These are phyloP conservation scores for Fraxinus latifolia DNA, from an alignment of 305 asterid species.

Conservation along the genomic window DNA sequence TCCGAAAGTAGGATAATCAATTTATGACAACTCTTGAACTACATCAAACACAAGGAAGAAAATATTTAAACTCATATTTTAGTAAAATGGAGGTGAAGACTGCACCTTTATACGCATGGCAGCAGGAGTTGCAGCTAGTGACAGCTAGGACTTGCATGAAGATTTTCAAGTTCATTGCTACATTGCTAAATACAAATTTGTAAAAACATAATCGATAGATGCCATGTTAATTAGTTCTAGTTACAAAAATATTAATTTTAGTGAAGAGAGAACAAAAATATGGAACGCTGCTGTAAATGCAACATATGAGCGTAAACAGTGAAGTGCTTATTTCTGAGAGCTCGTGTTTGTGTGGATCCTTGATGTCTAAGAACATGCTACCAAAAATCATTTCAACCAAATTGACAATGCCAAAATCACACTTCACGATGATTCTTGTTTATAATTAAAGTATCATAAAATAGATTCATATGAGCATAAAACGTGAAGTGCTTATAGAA, in stretches of 20 bases:
- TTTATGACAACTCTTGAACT: background rate
- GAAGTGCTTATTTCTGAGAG: background rate
- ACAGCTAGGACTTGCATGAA: background rate
- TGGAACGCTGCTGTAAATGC: background rate
- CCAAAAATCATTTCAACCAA: background rate
- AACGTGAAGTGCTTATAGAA: constrained; percentile 2
- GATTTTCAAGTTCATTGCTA: background rate
- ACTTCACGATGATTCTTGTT: background rate
- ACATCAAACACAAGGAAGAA: background rate
- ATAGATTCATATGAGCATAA: background rate
- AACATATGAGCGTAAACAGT: background rate
- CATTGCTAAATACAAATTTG: background rate
- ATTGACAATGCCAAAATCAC: background rate
- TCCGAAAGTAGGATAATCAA: background rate
- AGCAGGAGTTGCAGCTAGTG: background rate
- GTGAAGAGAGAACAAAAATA: background rate
- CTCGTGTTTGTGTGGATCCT: background rate
- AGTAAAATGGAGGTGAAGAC: background rate
- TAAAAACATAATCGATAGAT: background rate
- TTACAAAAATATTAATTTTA: background rate
- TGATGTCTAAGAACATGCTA: background rate
- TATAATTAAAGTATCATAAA: background rate
- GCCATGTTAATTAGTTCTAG: background rate
- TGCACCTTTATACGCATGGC: background rate
- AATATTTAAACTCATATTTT: background rate